These are phyloP conservation scores for Pseudocercospora pini-densiflorae DNA, from an alignment of 2,329 filamentous ascomycete genomes.

Conservation along the genomic window DNA sequence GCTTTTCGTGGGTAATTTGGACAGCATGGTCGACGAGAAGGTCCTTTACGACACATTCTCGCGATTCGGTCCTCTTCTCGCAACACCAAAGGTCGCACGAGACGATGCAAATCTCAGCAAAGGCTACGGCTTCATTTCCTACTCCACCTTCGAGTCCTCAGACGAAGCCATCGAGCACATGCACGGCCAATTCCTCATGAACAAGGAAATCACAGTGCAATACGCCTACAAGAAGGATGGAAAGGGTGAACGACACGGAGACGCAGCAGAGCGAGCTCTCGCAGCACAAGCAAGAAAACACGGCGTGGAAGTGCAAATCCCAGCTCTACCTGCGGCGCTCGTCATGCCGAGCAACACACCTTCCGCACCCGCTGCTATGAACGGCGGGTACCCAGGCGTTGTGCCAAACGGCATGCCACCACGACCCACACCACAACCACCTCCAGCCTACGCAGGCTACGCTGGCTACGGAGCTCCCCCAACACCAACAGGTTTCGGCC, in stretches of 20 bases:
- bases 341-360: conserved; percentile 54
- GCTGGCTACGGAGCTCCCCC: conserved; percentile 22
- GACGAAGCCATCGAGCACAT: conserved; percentile 91
- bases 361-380: conserved; percentile 50
- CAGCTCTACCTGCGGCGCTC: conserved; percentile 75
- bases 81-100: conserved; percentile 86
- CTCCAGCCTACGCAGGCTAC: conserved; percentile 26
- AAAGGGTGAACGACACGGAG: conserved; percentile 93
- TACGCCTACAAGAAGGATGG: conserved; percentile 99
- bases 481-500: conserved; percentile 22
- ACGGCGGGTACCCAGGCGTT: conserved; percentile 28
- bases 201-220: conserved; percentile 94
- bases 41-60: conserved; percentile 94
- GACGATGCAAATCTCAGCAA: conserved; percentile 89
- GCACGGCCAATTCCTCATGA: conserved; percentile 95
- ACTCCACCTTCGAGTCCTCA: conserved; percentile 88
- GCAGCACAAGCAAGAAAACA: conserved; percentile 92
- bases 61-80: conserved; percentile 84
- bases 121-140: conserved; percentile 95
- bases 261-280: conserved; percentile 88
- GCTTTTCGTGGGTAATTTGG: conserved; percentile 94
- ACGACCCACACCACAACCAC: conserved; percentile 27
- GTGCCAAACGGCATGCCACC: conserved; percentile 39
- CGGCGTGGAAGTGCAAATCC: conserved; percentile 82
- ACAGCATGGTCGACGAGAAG: conserved; percentile 93